These are phyloP conservation scores for Phytophthora vignae DNA, from an alignment of 352 stramenopile genomes.

Conservation along the genomic window DNA sequence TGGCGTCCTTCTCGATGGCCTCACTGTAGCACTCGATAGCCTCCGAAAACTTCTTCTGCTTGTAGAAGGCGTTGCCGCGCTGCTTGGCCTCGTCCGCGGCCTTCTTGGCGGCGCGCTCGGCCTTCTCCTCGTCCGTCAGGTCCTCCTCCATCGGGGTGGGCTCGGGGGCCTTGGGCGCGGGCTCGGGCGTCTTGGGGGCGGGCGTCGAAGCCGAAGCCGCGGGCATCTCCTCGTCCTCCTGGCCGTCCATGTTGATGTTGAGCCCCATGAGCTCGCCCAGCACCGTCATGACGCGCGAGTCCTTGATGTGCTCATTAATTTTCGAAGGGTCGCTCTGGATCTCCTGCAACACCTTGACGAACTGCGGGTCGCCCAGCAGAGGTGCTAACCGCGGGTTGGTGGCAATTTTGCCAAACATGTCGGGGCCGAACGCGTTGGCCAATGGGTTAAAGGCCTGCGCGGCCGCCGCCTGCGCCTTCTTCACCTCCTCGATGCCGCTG, in stretches of 20 bases:
- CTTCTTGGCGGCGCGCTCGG: slow-evolving; percentile 64
- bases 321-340: slow-evolving; percentile 82
- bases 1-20: slow-evolving; percentile 94
- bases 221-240: slow-evolving; percentile 61
- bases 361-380: slow-evolving; percentile 93
- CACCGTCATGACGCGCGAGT: slow-evolving; percentile 89
- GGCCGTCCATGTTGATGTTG: slow-evolving; percentile 72
- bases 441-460: slow-evolving; percentile 85
- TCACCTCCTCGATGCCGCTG: slow-evolving; percentile 94
- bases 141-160: slow-evolving; percentile 87
- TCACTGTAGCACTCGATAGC: slow-evolving; percentile 96
- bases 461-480: slow-evolving; percentile 82
- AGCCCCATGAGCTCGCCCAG: slow-evolving; percentile 88
- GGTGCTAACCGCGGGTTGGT: slow-evolving; percentile 88
- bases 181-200: slow-evolving; percentile 32
- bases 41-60: slow-evolving; percentile 96
- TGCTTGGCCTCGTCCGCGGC: slow-evolving; percentile 93
- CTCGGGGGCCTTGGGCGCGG: slow-evolving; percentile 41
- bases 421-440: slow-evolving; percentile 93
- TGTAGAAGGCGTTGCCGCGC: slow-evolving; percentile 97
- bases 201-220: slow-evolving; percentile 26
- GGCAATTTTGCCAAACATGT: slow-evolving; percentile 95
- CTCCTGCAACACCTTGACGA: slow-evolving; percentile 82
- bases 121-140: slow-evolving; percentile 87
- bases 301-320: slow-evolving; percentile 81